Evolutionary conservation across 1,139 yeast species (phyloP).

Genomic region (Zygosaccharomyces sapae): DNA sequence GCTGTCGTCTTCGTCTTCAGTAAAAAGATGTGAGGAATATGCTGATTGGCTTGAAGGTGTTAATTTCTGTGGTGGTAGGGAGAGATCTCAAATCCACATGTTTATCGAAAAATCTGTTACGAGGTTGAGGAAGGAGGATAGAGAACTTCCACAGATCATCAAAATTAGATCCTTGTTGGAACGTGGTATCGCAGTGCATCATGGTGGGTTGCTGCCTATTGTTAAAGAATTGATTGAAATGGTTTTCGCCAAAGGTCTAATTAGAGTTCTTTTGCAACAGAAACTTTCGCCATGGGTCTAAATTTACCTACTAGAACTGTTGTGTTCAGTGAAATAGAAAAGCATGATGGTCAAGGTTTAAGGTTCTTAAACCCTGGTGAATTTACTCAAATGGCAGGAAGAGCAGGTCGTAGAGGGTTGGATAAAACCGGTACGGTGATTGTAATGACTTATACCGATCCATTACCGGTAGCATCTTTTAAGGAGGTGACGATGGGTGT

Average conservation of each 20-base stretch:
- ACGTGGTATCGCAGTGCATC: conserved; percentile 94
- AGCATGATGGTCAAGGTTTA: conserved; percentile 83
- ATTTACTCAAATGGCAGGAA: conserved; percentile 97
- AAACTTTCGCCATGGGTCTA: conserved; percentile 97
- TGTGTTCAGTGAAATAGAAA: conserved; percentile 76
- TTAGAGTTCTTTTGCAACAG: conserved; percentile 95
- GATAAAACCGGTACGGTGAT: conserved; percentile 96
- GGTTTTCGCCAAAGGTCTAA: conserved; percentile 76
- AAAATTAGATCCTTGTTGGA: conserved; percentile 76
- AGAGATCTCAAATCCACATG: conserved; percentile 87
- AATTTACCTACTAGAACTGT: conserved; percentile 97
- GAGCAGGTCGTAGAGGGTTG: conserved; percentile 97
- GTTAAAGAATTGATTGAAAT: conserved; percentile 94
- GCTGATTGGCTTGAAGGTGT: conserved; percentile 72
- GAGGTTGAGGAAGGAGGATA: conserved; percentile 83
- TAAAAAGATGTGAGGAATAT: conserved; percentile 86
- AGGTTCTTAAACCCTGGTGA: conserved; percentile 89
- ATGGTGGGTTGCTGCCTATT: conserved; percentile 91
- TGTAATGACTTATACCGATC: conserved; percentile 77
- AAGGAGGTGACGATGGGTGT: conserved; percentile 80
- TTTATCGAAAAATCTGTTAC: conserved; percentile 86
- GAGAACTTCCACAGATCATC: conserved; percentile 86
- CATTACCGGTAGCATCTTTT: conserved; percentile 55
- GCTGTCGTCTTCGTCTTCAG: conserved; percentile 93
- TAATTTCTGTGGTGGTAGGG: conserved; percentile 77